Evolutionary conservation across 2,329 filamentous ascomycete genomes (phyloP), one percentile per base, ranked within the genome.

Genomic region (Colletotrichum abscissum): DNA sequence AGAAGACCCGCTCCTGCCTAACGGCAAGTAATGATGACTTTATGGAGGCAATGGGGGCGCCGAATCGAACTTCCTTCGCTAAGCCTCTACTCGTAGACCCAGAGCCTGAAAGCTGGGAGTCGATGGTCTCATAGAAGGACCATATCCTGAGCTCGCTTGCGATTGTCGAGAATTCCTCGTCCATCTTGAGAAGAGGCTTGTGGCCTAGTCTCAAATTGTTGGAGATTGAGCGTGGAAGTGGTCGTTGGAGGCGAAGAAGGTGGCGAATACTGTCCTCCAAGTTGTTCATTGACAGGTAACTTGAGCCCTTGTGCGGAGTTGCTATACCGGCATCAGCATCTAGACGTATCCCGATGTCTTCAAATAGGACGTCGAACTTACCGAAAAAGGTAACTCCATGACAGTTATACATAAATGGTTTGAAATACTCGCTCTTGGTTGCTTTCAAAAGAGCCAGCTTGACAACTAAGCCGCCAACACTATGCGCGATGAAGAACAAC

Each of bases 101-200:
- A 2, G 82, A 77, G 0, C 86, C 86, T 0, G 87, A 88, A 5
- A 92, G 81, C 1, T 86, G 85, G 1, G 90, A 91, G 78, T 92
- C 90, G 8, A 89, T 85, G 0, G 89, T 92, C 76, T 92, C 90
- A 72, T 92, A 89, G 54, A 92, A 88, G 0, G 89, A 90, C 89
- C 90, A 92, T 14, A 92, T 83, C 7, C 86, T 87, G 63, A 92
- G 83, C 69, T 92, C 90, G 46, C 87, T 87, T 0, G 89, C 86
- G 5, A 90, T 85, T 4, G 88, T 84, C 60, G 86, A 86, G 77
- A 92, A 92, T 55, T 86, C 84, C 3, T 90, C 87, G 22, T 91
- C 87, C 59, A 85, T 83, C 54, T 82, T 83, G 7, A 88, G 78
- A 1, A 92, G 79, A 0, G 84, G 78, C n/a, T 81, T 80, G 73